These are phyloP conservation scores for Aspergillus coremiiformis DNA, from an alignment of 495 filamentous ascomycete genomes.

Conservation along the genomic window DNA sequence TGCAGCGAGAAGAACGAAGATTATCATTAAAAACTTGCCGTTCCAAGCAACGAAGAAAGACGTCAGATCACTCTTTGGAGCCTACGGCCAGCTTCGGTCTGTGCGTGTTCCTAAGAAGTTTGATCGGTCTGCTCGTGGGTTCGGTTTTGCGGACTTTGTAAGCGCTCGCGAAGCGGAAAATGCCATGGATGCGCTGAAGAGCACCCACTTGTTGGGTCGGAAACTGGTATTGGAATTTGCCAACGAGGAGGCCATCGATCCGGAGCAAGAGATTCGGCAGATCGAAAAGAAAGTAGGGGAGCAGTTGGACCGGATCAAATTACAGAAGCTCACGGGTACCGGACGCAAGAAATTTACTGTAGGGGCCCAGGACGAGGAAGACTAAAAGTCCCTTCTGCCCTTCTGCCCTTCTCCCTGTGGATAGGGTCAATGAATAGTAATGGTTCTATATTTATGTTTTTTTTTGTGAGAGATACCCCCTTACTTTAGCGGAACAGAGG, in stretches of 20 bases:
- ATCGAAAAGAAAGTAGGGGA: conserved; percentile 91
- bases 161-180: conserved; percentile 88
- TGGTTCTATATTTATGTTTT: conserved; percentile 2
- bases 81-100: conserved; percentile 86
- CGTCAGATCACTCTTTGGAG: conserved; percentile 70
- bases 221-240: conserved; percentile 86
- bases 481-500: conserved; percentile 24
- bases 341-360: conserved; percentile 85
- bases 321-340: conserved; percentile 74
- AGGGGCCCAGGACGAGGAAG: conserved; percentile 62
- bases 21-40: conserved; percentile 97
- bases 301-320: conserved; percentile 78
- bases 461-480: conserved; percentile 20
- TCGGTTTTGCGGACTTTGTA: conserved; percentile 94
- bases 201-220: conserved; percentile 88
- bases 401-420: conserved; percentile 30
- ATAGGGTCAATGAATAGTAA: conserved; percentile 18
- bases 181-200: conserved; percentile 80
- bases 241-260: conserved; percentile 73
- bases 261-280: conserved; percentile 89
- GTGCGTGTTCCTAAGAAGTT: conserved; percentile 94
- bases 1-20: conserved; percentile 69
- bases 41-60: conserved; percentile 95
- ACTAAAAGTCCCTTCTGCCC: conserved; percentile 34
- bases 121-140: conserved; percentile 77